Conservation (phyloP, 2,329 filamentous ascomycete species). For the Penicillium sp. region DNA sequence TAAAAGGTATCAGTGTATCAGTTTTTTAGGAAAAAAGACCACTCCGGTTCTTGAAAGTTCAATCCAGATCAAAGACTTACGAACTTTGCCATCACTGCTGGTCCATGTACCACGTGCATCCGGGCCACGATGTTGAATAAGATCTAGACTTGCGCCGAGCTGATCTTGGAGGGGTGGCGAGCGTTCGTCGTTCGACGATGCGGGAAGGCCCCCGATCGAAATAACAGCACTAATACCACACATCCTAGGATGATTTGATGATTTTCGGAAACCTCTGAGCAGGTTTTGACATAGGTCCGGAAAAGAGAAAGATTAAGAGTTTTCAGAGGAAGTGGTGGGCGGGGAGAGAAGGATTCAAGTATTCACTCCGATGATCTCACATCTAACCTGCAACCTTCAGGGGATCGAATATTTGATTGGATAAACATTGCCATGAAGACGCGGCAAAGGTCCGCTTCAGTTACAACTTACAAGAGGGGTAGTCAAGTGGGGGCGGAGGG, state of each 20-base stretch:
- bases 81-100: constrained; percentile 47
- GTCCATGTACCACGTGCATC: constrained; percentile 54
- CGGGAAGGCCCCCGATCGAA: not conserved
- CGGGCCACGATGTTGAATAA: constrained; percentile 52
- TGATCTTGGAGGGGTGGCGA: not conserved
- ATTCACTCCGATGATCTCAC: no score
- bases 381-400: no score
- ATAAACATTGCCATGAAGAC: no score
- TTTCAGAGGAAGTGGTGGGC: not conserved
- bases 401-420: no score
- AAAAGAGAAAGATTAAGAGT: not conserved
- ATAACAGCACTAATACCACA: constrained; percentile 2
- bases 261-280: no score
- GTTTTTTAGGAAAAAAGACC: not conserved
- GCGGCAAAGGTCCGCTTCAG: no score
- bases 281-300: not conserved
- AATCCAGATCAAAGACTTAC: constrained; percentile 27
- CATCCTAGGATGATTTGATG: not conserved
- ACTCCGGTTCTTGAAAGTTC: not conserved
- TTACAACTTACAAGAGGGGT: no score
- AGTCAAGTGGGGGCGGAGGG: no score
- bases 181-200: not conserved
- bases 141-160: constrained; percentile 39
- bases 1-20: constrained; percentile 17
- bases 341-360: no score